A percentile compares a stretch with the other conserved stretches of the same genome.
Evolutionary conservation across 306 rosid genomes (phyloP).

Genomic region (Hippophae tibetana): DNA sequence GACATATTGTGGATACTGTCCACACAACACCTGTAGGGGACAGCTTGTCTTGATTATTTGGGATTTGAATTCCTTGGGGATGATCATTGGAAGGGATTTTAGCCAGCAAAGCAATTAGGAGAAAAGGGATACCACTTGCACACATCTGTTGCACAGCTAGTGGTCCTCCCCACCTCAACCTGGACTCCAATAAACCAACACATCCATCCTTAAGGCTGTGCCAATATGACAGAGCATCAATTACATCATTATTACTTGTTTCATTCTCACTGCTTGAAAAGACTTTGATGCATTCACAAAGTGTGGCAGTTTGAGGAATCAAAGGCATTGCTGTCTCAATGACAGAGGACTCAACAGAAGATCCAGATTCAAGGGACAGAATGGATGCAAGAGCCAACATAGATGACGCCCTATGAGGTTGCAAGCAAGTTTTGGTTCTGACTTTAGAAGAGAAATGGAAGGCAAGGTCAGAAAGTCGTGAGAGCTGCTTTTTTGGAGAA

Average conservation of each 20-base stretch:
- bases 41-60: constrained; percentile 52
- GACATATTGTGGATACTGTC: constrained; percentile 66
- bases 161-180: constrained; percentile 83
- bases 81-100: constrained; percentile 30
- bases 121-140: constrained; percentile 67
- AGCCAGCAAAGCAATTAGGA: constrained; percentile 57
- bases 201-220: constrained; percentile 80
- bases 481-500: constrained; percentile 69
- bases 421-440: constrained; percentile 35
- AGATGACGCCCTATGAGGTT: constrained; percentile 56
- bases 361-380: constrained; percentile 68
- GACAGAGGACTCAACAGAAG: constrained; percentile 62
- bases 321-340: constrained; percentile 69
- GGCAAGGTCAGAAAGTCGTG: constrained; percentile 68
- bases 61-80: constrained; percentile 37
- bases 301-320: constrained; percentile 63
- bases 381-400: constrained; percentile 86
- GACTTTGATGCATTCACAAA: constrained; percentile 54
- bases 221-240: constrained; percentile 61
- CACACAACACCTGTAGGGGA: constrained; percentile 75
- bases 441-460: constrained; percentile 55
- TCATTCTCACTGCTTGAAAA: constrained; percentile 41
- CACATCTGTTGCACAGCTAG: constrained; percentile 84
- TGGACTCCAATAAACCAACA: constrained; percentile 75
- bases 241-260: constrained; percentile 22